These are phyloP conservation scores for Lobulomyces angularis DNA, from an alignment of 192 early-diverging fungal genomes.

Conservation along the genomic window DNA sequence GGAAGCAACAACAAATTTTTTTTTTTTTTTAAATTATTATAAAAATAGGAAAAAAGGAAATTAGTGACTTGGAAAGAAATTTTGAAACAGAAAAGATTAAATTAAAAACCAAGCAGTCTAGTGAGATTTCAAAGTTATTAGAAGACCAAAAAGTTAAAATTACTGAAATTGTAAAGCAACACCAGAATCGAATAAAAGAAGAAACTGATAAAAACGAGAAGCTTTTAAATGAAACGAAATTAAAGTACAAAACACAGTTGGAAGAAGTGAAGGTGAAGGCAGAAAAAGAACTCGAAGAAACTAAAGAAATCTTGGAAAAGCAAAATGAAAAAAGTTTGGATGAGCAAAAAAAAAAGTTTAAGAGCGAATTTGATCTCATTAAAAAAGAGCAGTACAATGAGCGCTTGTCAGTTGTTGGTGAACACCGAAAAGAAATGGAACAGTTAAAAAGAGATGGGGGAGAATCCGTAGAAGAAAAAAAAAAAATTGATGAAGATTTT, in stretches of 20 bases:
- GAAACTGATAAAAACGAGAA: conserved; percentile 5
- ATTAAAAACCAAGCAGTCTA: conserved; percentile 1
- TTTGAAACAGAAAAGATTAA: not conserved
- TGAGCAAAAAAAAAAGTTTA: no score
- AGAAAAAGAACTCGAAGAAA: conserved; percentile 11
- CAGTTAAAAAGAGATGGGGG: conserved; percentile 3
- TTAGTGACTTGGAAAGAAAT: no score
- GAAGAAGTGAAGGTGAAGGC: conserved; percentile 4
- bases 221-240: not conserved
- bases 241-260: not conserved
- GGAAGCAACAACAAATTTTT: no score
- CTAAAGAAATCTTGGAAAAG: conserved; percentile 4
- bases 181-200: conserved; percentile 7
- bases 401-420: no score
- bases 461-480: conserved; percentile 4
- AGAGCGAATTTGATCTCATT: no score
- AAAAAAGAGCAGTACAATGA: no score
- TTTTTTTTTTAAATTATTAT: no score
- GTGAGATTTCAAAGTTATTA: not conserved
- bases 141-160: conserved; percentile 1
- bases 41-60: no score
- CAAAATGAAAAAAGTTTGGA: conserved; percentile 7
- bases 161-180: not conserved
- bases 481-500: conserved; percentile 1
- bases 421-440: conserved; percentile 4